Evolutionary conservation across 2,329 filamentous ascomycete genomes (phyloP).

Genomic region (Endoconidiophora laricicola): DNA sequence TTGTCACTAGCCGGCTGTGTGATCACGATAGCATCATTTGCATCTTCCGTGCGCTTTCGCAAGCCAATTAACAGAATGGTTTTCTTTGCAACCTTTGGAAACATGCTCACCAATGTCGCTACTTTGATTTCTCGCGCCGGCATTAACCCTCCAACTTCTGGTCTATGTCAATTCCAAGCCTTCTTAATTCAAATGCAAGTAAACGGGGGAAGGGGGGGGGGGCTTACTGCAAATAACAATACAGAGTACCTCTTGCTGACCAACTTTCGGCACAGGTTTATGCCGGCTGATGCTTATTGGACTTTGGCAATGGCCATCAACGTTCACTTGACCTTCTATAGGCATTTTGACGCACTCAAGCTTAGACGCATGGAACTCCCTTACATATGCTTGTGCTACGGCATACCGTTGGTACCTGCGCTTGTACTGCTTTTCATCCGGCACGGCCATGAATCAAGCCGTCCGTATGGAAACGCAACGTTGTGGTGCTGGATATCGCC

Average conservation of each 20-base stretch:
- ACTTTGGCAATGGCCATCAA: slow-evolving; percentile 65
- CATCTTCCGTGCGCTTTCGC: slow-evolving; percentile 51
- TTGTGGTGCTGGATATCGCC: slow-evolving; percentile 64
- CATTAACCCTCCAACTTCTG: slow-evolving; percentile 29
- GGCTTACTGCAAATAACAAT: neutral
- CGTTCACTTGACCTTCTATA: slow-evolving; percentile 62
- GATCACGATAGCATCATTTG: slow-evolving; percentile 57
- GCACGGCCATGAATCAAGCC: slow-evolving; percentile 25
- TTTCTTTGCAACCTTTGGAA: slow-evolving; percentile 71
- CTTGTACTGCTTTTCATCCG: slow-evolving; percentile 46
- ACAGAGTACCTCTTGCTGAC: neutral
- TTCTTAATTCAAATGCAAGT: slow-evolving; percentile 70
- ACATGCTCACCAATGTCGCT: slow-evolving; percentile 60
- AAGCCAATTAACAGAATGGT: slow-evolving; percentile 78
- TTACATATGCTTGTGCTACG: slow-evolving; percentile 52
- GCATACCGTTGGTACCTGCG: slow-evolving; percentile 48
- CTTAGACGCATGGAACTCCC: slow-evolving; percentile 49
- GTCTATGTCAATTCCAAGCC: slow-evolving; percentile 54
- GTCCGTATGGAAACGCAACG: slow-evolving; percentile 52
- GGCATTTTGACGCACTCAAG: slow-evolving; percentile 43
- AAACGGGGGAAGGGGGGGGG: too few relatives aligned
- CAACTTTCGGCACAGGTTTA: slow-evolving; percentile 38
- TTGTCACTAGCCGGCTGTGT: slow-evolving; percentile 54
- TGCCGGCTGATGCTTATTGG: slow-evolving; percentile 56
- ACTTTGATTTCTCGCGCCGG: slow-evolving; percentile 55